Evolutionary conservation across 139 green algal genomes (phyloP).

Genomic region (Pleodorina starrii): DNA sequence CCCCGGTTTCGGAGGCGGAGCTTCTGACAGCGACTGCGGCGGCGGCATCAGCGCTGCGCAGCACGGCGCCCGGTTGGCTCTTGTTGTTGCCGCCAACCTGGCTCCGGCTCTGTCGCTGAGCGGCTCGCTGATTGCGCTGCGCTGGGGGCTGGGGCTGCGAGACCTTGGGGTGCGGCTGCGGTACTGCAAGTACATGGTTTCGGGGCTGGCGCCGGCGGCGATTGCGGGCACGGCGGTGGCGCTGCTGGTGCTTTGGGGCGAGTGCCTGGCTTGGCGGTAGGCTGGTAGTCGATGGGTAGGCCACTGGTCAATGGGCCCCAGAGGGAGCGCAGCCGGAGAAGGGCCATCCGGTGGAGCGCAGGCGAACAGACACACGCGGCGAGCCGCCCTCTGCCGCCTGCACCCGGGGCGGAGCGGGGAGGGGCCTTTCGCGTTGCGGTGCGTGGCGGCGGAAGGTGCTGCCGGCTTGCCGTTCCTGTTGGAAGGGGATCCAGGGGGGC

Average conservation of each 20-base stretch:
- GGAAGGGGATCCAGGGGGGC: too few species aligned
- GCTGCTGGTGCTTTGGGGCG: constrained; percentile 35
- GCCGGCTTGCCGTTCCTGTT: too few species aligned
- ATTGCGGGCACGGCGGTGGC: not conserved
- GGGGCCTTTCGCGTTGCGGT: too few species aligned
- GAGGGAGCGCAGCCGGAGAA: too few species aligned
- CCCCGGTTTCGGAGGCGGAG: too few species aligned
- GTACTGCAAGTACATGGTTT: constrained; percentile 24
- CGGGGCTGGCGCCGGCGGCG: constrained; percentile 27
- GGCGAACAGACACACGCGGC: too few species aligned
- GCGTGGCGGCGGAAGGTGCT: too few species aligned
- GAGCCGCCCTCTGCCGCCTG: too few species aligned
- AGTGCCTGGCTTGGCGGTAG: constrained; percentile 16
- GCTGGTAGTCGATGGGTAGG: too few species aligned
- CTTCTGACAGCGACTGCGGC: not conserved
- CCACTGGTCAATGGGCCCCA: too few species aligned
- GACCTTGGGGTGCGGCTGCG: constrained; percentile 10
- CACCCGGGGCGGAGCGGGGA: too few species aligned
- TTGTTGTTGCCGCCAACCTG: not conserved
- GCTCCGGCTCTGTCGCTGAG: constrained; percentile 28
- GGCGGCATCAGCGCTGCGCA: not conserved
- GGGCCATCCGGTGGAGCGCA: too few species aligned
- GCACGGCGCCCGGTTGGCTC: not conserved
- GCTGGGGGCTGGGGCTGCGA: constrained; percentile 34
- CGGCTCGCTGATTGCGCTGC: constrained; percentile 17